Percentiles rank a stretch among this genome's conserved stretches.
phyloP scores from a whole-genome alignment of 2,329 filamentous ascomycete species.

The Colletotrichum australisinense region DNA sequence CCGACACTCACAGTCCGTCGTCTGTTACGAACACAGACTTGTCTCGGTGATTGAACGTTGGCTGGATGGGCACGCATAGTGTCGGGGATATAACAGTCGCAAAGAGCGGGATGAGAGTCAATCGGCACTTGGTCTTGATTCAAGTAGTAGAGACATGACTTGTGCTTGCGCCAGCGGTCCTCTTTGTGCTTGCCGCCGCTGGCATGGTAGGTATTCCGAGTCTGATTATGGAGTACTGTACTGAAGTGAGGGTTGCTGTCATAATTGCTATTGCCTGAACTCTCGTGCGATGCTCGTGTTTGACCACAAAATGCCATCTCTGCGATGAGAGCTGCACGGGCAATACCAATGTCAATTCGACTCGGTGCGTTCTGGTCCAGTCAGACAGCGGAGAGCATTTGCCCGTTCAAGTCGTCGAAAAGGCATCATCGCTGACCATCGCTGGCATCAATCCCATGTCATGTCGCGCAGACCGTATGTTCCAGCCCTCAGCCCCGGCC shows the following conservation, averaged over 20 bases:
- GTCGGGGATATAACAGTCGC: neutral
- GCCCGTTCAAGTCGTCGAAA: neutral
- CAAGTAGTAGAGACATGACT: neutral
- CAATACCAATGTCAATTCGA: neutral
- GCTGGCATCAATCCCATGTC: constrained; percentile 3
- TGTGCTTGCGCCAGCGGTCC: neutral
- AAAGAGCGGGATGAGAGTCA: neutral
- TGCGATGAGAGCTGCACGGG: neutral
- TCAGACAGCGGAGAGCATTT: neutral
- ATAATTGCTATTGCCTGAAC: neutral
- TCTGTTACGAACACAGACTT: neutral
- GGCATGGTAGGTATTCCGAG: neutral
- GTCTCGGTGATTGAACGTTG: constrained; percentile 19
- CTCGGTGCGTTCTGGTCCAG: neutral
- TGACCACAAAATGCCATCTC: neutral
- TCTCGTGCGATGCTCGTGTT: neutral
- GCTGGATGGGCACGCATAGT: neutral
- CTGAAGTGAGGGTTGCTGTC: neutral
- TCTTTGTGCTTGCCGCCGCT: neutral
- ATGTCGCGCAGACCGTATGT: constrained; percentile 19
- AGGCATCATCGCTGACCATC: constrained; percentile 5
- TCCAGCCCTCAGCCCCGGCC: constrained; percentile 3
- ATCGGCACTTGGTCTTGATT: neutral
- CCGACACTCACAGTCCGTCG: neutral
- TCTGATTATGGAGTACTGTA: neutral